phyloP scores from a whole-genome alignment of 768 basidiomycete genomes.

The Tylopilus sp. region DNA sequence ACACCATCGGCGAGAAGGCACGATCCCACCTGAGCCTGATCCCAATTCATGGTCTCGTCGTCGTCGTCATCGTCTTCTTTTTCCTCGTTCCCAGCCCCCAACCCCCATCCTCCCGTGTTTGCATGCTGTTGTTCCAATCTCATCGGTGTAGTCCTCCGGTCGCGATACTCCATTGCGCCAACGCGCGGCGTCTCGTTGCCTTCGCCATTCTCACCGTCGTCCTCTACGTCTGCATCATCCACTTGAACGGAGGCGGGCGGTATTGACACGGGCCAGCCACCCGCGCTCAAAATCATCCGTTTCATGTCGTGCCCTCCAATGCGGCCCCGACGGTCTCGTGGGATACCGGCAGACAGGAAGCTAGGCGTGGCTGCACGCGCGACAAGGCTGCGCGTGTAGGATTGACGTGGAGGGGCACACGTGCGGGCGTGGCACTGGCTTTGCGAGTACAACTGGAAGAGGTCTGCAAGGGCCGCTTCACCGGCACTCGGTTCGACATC shows the following conservation, averaged over 20 bases:
- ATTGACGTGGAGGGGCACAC: conserved; percentile 24
- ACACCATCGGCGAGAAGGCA: neutral
- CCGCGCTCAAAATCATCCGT: conserved; percentile 28
- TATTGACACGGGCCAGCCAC: neutral
- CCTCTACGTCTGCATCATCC: conserved; percentile 32
- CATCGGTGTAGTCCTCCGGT: conserved; percentile 20
- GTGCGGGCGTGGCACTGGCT: conserved; percentile 40
- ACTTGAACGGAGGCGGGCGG: neutral
- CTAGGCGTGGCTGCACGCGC: conserved; percentile 44
- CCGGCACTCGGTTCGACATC: conserved; percentile 54
- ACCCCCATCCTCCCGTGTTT: conserved; percentile 72
- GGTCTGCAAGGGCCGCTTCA: conserved; percentile 65
- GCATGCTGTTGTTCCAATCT: conserved; percentile 37
- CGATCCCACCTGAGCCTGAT: conserved; percentile 56
- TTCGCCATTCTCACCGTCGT: conserved; percentile 38
- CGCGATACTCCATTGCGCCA: conserved; percentile 40
- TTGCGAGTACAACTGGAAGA: conserved; percentile 60
- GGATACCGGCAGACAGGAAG: conserved; percentile 69
- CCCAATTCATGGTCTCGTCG: conserved; percentile 62
- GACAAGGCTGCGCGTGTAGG: conserved; percentile 26
- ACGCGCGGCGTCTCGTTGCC: conserved; percentile 57
- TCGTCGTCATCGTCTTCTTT: conserved; percentile 66
- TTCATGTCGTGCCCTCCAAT: conserved; percentile 45
- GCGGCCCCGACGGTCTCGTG: conserved; percentile 76
- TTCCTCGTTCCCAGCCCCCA: conserved; percentile 59